These are phyloP conservation scores for Kluyveromyces lactis DNA, from an alignment of 805 yeast genomes.

Conservation along the genomic window DNA sequence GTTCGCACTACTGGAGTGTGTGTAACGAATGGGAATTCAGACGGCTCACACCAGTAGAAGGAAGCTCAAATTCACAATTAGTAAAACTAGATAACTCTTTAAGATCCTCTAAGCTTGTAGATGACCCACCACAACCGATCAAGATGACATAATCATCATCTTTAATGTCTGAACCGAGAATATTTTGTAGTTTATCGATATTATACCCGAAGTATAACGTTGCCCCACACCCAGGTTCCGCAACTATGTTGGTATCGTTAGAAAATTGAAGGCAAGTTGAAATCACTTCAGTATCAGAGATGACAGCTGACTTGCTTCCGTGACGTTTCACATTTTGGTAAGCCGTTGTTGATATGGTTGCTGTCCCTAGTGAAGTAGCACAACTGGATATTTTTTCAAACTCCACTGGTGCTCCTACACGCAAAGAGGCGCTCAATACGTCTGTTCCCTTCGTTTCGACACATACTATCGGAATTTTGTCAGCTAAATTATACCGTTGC, in stretches of 20 bases:
- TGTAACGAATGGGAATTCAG: too few species aligned
- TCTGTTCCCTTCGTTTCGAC: slow-evolving; percentile 61
- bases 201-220: slow-evolving; percentile 47
- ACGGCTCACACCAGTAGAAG: too few species aligned
- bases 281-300: slow-evolving; percentile 50
- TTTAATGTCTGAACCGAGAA: slow-evolving; percentile 9
- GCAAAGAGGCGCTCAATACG: slow-evolving; percentile 44
- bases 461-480: slow-evolving; percentile 35
- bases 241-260: slow-evolving; percentile 40
- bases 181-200: slow-evolving; percentile 12
- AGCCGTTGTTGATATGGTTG: slow-evolving; percentile 44
- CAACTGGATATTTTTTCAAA: slow-evolving; percentile 42
- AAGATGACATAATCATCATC: slow-evolving; percentile 40
- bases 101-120: slow-evolving; percentile 28
- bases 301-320: slow-evolving; percentile 35
- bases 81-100: too few species aligned
- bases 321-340: slow-evolving; percentile 36
- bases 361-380: slow-evolving; percentile 60
- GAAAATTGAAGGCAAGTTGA: slow-evolving; percentile 43
- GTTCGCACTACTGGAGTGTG: too few species aligned
- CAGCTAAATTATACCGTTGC: slow-evolving; percentile 26
- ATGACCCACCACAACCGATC: slow-evolving; percentile 52
- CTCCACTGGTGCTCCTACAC: slow-evolving; percentile 36
- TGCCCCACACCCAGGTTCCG: slow-evolving; percentile 73
- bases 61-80: too few species aligned